A percentile compares a stretch with the other conserved stretches of the same genome.
Evolutionary conservation across 1,284 basidiomycete species (phyloP).

Genomic region (Sanguinoderma infundibulare): DNA sequence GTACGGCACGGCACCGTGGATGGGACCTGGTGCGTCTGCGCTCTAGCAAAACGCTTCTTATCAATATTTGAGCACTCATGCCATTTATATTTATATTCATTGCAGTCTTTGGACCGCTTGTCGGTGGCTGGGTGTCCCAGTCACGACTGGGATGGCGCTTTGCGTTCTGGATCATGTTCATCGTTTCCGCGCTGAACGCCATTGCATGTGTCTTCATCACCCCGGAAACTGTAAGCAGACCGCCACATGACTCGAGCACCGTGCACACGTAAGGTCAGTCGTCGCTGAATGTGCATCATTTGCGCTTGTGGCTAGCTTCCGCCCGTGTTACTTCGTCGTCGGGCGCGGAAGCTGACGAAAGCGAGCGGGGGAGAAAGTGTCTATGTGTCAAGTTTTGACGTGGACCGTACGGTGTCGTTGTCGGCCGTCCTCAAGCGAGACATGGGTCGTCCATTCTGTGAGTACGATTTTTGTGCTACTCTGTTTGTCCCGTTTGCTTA

Average conservation of each 20-base stretch:
- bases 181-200: slow-evolving; percentile 55
- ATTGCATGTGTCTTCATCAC: slow-evolving; percentile 49
- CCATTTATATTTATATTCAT: too few species aligned
- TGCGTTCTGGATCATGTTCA: slow-evolving; percentile 76
- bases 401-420: slow-evolving; percentile 49
- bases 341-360: slow-evolving; percentile 53
- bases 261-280: not conserved
- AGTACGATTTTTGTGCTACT: slow-evolving; percentile 25
- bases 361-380: slow-evolving; percentile 47
- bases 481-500: not conserved
- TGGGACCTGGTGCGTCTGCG: slow-evolving; percentile 64
- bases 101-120: slow-evolving; percentile 65
- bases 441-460: slow-evolving; percentile 65
- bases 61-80: not conserved
- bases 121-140: slow-evolving; percentile 65
- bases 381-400: slow-evolving; percentile 62
- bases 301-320: slow-evolving; percentile 50
- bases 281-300: not conserved
- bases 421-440: slow-evolving; percentile 45
- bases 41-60: not conserved
- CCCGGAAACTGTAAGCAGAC: slow-evolving; percentile 52
- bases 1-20: slow-evolving; percentile 71
- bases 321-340: slow-evolving; percentile 65
- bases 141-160: slow-evolving; percentile 64
- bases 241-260: not conserved